Base-by-base conservation (phyloP, 345 rosid species). In the Salix suchowensis region DNA sequence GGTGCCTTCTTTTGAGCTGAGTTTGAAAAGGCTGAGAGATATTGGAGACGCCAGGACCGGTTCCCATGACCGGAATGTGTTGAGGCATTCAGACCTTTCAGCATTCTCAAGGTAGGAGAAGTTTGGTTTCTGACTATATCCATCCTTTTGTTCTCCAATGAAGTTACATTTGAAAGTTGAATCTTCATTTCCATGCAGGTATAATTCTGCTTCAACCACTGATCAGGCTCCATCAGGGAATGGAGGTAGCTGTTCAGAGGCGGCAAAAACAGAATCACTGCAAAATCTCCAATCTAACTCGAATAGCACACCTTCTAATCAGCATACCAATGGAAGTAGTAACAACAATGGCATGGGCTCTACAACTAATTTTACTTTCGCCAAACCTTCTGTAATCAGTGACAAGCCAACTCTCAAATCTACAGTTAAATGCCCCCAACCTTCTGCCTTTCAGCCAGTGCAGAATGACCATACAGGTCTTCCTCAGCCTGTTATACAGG, bases 61-160 rank as follows among this genome's bases (percentile, higher is more conserved):
- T 72, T 68, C 76, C 40, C 76, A 72, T 77, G 84, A 82, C 60
- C 83, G 78, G 36, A 84, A 86, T 65, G 75, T 84, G 50, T 71
- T 87, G 58, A 83, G 85, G 67, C 89, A 71, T 77, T 87, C 92
- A 40, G 85, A 81, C 73, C 78, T 79, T 73, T 89, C 90, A 24
- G 89, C 92, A 75, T 87, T 89, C 76, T 84, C 89, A 44, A 89
- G 87, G 88, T 85, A 77, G n/a, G 66, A 67, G 28, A 58, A 74
- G 65, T 64, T 24, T 37, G 54, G 65, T 4, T 72, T 65, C 21
- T 6, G 15, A 68, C 26, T 34, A 16, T 24, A 70, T 55, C 28
- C 12, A 65, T 52, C 18, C 4, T 48, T 19, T 65, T 48, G 65
- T 15, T 18, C 50, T 48, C 61, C 60, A 14, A 64, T 61, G 30